A percentile compares a stretch with the other conserved stretches of the same genome.
Evolutionary conservation across 75 land plant species (phyloP).

Genomic region (Sequoia sempervirens): DNA sequence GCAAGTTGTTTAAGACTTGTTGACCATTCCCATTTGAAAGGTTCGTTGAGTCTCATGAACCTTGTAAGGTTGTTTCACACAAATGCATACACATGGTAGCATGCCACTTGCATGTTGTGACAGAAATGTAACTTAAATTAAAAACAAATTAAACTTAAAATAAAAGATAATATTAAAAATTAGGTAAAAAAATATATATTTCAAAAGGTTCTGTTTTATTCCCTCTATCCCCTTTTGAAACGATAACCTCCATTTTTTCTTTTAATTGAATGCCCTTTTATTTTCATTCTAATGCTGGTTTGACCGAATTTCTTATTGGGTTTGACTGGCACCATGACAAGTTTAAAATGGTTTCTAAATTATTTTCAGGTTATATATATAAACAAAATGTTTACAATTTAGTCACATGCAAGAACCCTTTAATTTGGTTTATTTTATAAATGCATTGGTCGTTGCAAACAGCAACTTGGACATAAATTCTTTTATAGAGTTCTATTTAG

Average conservation of each 20-base stretch:
- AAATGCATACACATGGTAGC: background rate
- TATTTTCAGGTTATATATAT: background rate
- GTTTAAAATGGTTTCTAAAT: background rate
- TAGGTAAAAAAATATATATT: background rate
- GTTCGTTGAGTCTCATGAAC: background rate
- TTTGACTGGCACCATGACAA: background rate
- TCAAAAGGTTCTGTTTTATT: background rate
- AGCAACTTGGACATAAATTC: background rate
- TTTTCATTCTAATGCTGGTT: background rate
- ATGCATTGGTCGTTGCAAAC: background rate
- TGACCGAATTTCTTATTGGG: background rate
- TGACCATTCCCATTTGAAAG: background rate
- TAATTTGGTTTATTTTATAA: background rate
- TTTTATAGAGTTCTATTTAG: too few relatives aligned
- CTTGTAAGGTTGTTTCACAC: background rate
- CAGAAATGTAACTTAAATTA: background rate
- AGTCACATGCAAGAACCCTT: background rate
- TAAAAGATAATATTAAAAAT: background rate
- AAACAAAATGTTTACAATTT: background rate
- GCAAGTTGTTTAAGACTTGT: background rate
- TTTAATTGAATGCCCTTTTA: background rate
- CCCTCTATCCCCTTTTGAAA: too few relatives aligned
- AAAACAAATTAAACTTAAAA: background rate
- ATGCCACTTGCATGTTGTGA: background rate
- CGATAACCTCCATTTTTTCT: too few relatives aligned